Percentiles rank a stretch among this genome's conserved stretches.
Conservation (phyloP, 192 early-diverging fungal genomes). For the Umbelopsis vinacea region DNA sequence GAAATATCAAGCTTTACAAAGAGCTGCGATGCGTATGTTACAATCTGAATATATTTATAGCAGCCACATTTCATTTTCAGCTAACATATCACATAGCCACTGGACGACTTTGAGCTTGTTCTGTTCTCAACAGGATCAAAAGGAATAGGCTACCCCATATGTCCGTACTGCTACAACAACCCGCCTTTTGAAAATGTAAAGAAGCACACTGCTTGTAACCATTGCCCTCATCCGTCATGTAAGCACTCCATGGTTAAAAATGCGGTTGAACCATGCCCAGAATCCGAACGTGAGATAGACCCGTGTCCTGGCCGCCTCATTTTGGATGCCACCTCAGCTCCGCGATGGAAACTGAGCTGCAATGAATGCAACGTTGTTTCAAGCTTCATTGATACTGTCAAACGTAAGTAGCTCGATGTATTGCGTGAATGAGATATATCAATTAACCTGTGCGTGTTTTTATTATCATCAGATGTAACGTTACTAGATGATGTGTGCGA, state of each 20-base stretch:
- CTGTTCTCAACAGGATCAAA: conserved; percentile 59
- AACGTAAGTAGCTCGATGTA: conserved; percentile 30
- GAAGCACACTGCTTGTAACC: conserved; percentile 55
- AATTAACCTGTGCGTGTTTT: too few species aligned
- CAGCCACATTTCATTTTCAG: neutral
- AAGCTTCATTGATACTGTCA: conserved; percentile 47
- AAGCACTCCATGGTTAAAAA: conserved; percentile 51
- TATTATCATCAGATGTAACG: conserved; percentile 35
- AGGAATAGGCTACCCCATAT: conserved; percentile 57
- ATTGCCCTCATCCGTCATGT: conserved; percentile 56
- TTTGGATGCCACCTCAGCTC: conserved; percentile 56
- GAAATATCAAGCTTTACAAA: conserved; percentile 51
- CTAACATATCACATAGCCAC: conserved; percentile 31
- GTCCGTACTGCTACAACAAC: conserved; percentile 58
- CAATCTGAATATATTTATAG: neutral
- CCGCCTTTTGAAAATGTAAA: conserved; percentile 56
- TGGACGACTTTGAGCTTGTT: conserved; percentile 60
- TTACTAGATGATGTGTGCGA: conserved; percentile 47
- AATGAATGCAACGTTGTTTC: conserved; percentile 58
- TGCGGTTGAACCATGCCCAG: conserved; percentile 48
- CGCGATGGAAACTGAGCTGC: conserved; percentile 57
- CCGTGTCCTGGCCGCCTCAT: conserved; percentile 46
- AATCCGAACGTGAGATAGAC: conserved; percentile 26
- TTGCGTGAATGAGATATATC: too few species aligned
- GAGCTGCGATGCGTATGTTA: conserved; percentile 43